These are phyloP conservation scores for Micractinium sp. DNA, from an alignment of 139 green algal species.

Conservation along the genomic window DNA sequence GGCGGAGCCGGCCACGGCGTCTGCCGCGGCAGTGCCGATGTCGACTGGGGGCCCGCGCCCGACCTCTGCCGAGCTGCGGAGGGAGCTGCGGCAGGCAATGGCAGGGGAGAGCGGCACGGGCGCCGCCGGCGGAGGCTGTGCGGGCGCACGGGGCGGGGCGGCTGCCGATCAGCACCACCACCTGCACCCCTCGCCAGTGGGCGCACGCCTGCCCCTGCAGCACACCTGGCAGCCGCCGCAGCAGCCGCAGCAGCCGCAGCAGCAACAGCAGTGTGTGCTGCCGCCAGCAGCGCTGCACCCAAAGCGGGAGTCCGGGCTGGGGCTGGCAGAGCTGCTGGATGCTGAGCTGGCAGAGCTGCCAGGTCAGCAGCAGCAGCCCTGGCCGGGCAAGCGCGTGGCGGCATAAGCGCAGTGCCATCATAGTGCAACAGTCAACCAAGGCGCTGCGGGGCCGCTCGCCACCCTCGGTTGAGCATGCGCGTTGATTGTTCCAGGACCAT, in stretches of 20 bases:
- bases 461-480: no score
- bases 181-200: slow-evolving; percentile 19
- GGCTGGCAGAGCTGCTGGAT: no score
- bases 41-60: background rate
- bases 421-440: no score
- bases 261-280: background rate
- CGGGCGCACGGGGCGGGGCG: background rate
- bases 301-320: no score
- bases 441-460: no score
- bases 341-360: no score
- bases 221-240: background rate
- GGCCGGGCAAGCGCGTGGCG: no score
- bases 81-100: slow-evolving; percentile 4
- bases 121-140: background rate
- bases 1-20: background rate
- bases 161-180: slow-evolving; percentile 3
- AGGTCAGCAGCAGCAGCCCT: no score
- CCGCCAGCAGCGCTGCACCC: background rate
- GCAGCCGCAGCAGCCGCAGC: background rate
- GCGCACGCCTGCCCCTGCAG: background rate
- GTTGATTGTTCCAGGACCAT: no score
- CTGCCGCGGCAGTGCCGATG: background rate
- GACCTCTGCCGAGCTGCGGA: slow-evolving; percentile 21
- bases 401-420: no score
- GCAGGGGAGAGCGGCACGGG: background rate